Percentiles rank a stretch among this genome's conserved stretches.
Conservation (phyloP, 2,329 filamentous ascomycete species). For the Domatiomyces catenatus region DNA sequence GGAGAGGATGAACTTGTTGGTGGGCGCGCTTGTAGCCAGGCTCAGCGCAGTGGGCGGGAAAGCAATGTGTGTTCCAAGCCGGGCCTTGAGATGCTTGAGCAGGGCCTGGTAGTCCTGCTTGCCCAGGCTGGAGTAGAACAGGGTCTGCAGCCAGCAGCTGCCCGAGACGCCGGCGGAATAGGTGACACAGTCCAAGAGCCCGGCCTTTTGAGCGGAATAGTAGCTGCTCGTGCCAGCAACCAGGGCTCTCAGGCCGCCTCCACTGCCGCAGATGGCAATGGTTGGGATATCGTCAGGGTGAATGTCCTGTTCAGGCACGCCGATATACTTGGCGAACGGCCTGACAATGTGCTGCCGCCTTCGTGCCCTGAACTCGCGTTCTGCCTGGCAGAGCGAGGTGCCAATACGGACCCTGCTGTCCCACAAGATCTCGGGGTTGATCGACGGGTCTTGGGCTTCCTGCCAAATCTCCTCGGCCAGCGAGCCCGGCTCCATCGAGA, state of each 20-base stretch:
- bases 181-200: slow-evolving; percentile 82
- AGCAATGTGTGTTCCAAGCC: slow-evolving; percentile 77
- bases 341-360: slow-evolving; percentile 53
- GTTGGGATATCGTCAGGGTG: slow-evolving; percentile 83
- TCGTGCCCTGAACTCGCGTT: slow-evolving; percentile 56
- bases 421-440: slow-evolving; percentile 77
- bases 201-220: slow-evolving; percentile 67
- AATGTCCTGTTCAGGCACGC: slow-evolving; percentile 62
- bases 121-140: slow-evolving; percentile 71
- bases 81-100: slow-evolving; percentile 71
- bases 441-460: slow-evolving; percentile 67
- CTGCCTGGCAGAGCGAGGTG: slow-evolving; percentile 64
- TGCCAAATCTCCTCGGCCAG: slow-evolving; percentile 86
- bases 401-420: slow-evolving; percentile 72
- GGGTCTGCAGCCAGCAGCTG: slow-evolving; percentile 82
- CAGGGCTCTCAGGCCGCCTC: slow-evolving; percentile 75
- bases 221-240: slow-evolving; percentile 83
- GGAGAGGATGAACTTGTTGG: slow-evolving; percentile 77
- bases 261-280: slow-evolving; percentile 89
- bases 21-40: slow-evolving; percentile 71
- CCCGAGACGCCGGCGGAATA: slow-evolving; percentile 94
- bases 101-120: slow-evolving; percentile 51
- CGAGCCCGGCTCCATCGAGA: slow-evolving; percentile 75
- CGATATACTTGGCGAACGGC: slow-evolving; percentile 70
- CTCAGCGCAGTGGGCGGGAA: slow-evolving; percentile 75